These are phyloP conservation scores for Cryphonectria carpinicola DNA, from an alignment of 2,329 filamentous ascomycete species.

Conservation along the genomic window DNA sequence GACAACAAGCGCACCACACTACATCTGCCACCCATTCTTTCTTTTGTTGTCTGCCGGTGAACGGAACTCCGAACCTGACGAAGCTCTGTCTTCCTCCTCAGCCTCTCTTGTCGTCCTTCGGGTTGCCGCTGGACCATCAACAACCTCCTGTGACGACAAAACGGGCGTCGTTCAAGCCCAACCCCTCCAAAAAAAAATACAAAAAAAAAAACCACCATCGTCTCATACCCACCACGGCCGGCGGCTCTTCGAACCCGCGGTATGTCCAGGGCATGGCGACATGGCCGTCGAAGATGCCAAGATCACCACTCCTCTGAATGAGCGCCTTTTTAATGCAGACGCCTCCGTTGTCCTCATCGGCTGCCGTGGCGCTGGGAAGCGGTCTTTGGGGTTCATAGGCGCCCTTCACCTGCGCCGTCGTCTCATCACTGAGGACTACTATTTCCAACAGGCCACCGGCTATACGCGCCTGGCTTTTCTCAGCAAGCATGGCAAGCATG, in stretches of 20 bases:
- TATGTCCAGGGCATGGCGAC: slow-evolving; percentile 34
- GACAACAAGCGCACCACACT: neutral
- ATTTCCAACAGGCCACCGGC: slow-evolving; percentile 68
- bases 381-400: slow-evolving; percentile 72
- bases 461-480: slow-evolving; percentile 63
- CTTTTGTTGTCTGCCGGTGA: neutral
- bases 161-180: neutral
- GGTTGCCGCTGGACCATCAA: neutral
- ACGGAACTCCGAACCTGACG: neutral
- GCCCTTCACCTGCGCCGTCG: slow-evolving; percentile 69
- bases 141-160: neutral
- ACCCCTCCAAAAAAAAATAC: neutral
- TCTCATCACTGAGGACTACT: slow-evolving; percentile 69
- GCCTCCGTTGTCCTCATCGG: slow-evolving; percentile 74
- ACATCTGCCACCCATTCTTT: neutral
- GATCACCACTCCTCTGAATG: slow-evolving; percentile 41
- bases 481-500: slow-evolving; percentile 60
- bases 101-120: neutral
- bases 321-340: slow-evolving; percentile 56
- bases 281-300: slow-evolving; percentile 28
- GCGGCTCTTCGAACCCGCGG: neutral
- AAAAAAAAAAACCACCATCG: neutral
- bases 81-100: neutral
- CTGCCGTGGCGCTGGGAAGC: slow-evolving; percentile 72
- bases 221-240: neutral